Evolutionary conservation across 768 basidiomycete species (phyloP).

Genomic region (Termitomyces titanicus): DNA sequence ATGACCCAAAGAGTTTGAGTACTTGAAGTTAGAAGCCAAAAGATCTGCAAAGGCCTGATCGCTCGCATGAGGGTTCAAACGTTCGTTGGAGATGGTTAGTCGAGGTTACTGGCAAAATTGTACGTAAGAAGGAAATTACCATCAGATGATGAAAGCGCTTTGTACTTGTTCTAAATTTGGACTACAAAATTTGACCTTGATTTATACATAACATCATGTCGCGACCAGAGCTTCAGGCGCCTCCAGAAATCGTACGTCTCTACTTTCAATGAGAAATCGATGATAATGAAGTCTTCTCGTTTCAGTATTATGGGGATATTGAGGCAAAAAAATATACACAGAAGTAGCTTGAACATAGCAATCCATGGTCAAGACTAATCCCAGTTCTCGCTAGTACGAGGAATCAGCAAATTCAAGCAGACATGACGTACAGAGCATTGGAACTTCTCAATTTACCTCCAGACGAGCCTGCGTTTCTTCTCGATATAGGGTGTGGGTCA

Average conservation of each 20-base stretch:
- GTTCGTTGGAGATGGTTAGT: too few species aligned
- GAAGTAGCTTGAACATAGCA: slow-evolving; percentile 53
- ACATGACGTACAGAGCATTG: slow-evolving; percentile 95
- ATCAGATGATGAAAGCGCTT: too few species aligned
- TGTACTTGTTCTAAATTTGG: slow-evolving; percentile 12
- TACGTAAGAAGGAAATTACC: too few species aligned
- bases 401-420: slow-evolving; percentile 93
- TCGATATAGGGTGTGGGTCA: slow-evolving; percentile 98
- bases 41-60: too few species aligned
- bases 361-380: slow-evolving; percentile 14
- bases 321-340: slow-evolving; percentile 97
- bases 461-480: slow-evolving; percentile 76
- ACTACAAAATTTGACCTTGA: slow-evolving; percentile 7
- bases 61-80: too few species aligned
- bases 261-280: neutral
- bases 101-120: too few species aligned
- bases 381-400: slow-evolving; percentile 60
- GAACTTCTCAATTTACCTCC: slow-evolving; percentile 84
- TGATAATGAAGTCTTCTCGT: slow-evolving; percentile 2
- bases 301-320: slow-evolving; percentile 91
- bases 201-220: slow-evolving; percentile 49
- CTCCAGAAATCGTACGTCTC: slow-evolving; percentile 80
- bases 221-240: slow-evolving; percentile 83
- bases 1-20: too few species aligned
- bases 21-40: too few species aligned